Base-by-base conservation (phyloP, 2,329 filamentous ascomycete species). In the Botryotinia convoluta region DNA sequence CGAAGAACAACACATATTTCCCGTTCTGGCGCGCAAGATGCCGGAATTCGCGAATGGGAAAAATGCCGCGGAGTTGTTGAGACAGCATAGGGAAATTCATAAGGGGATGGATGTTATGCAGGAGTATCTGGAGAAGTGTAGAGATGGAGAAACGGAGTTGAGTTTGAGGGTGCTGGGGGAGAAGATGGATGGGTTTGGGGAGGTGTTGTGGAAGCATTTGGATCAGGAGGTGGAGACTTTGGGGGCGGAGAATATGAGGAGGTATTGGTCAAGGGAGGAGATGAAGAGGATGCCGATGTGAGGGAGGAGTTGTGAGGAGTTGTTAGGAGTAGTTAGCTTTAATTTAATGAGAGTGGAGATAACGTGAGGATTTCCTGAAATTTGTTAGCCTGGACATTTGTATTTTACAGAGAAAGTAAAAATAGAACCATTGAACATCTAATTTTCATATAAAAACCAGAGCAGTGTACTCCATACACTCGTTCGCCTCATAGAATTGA, bases 221-320 rank as follows among this genome's bases (percentile, higher is more conserved):
- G 93, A 96, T 78, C 91, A 95, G 78, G 94, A 97, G 85, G 94
- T 97, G 12, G 84, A 86, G 81, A 88, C 92, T 77, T 82, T 97
- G 45, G 89, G 91, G 3, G 94, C 94, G 62, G 92, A 96, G 82
- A 97, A 95, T 81, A 97, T 97, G 94, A 87, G 93, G 77, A 89
- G 86, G 82, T 94, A 92, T 82, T 97, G 93, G 93, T 92, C 86
- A 0, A 77, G 90, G 74, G 89, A 93, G 64, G 94, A 97, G 85
- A 90, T 97, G 82, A 84, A 83, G 81, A 83, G 84, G 69, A 86
- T 96, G 83, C 90, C 88, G 0, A 93, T 94, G 84, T 94, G 42
- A 18, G 42, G 18, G 18, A 42, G 42, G 42, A 16, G 16, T 16
- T 42, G 3, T 42, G 1, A 42, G 42, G 14, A 42, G 14, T 18